Evolutionary conservation across 75 land plant species (phyloP), one percentile per base, ranked within the genome.

Genomic region (Picea glauca): DNA sequence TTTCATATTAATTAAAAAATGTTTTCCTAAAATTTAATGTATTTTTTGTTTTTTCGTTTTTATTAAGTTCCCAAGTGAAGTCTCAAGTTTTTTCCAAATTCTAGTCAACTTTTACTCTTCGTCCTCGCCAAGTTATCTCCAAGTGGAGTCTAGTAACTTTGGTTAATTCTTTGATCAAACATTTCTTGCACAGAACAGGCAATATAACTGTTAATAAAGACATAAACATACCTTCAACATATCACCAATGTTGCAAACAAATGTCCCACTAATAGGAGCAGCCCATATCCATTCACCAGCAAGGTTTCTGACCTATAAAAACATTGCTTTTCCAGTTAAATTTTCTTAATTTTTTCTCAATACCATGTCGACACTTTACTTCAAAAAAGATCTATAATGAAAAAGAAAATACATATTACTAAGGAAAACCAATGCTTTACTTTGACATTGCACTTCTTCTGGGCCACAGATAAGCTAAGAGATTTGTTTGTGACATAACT

Each of bases 171-270:
- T 21, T 46, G 30, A 62, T 9, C 21, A 62, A 4, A 15, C 2
- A 66, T 15, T 78, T 30, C 31, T 13, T 18, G 21, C 21, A 62
- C 63, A 62, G n/a, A 62, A 62, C n/a, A 9, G 23, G 9, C 18
- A 20, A 77, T 9, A 12, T 31, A 30, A 31, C 32, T 57, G 57
- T 3, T 4, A 38, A 46, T 13, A 46, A 3, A 62, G 58, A 26
- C 40, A 60, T 7, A 14, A 58, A 31, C 30, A 59, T 65, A 96
- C 99, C 95, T 95, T 91, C 1, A 96, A 82, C 99, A 96, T 96
- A 82, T 96, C 99, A 23, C 99, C 99, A 46, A 96, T 96, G 79
- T 96, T 96, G 80, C 98, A 97, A 26, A 96, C 99, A 85, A 96
- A 96, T 23, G 96, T 87, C 46, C 95, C 96, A 63, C 96, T 90